A percentile compares a stretch with the other conserved stretches of the same genome.
These are phyloP conservation scores for Phytophthora multivora DNA, from an alignment of 352 stramenopile species.

Conservation along the genomic window DNA sequence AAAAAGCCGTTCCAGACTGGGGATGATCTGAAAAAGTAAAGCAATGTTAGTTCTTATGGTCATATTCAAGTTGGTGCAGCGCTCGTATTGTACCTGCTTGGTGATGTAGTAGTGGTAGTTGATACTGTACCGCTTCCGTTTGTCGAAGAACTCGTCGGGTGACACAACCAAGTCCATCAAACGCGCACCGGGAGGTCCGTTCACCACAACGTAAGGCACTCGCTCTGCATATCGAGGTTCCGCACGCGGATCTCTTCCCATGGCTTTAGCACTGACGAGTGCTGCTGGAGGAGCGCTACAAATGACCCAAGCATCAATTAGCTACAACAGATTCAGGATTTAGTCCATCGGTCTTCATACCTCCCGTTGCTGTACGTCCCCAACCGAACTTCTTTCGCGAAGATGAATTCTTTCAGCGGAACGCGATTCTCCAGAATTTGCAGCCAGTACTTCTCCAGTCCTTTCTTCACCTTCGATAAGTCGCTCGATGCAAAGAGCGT, in stretches of 20 bases:
- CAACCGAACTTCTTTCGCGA: slow-evolving; percentile 86
- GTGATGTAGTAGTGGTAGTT: slow-evolving; percentile 95
- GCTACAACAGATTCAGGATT: background rate
- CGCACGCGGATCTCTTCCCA: slow-evolving; percentile 74
- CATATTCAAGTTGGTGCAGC: background rate
- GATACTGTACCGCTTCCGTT: slow-evolving; percentile 53
- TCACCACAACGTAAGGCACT: slow-evolving; percentile 92
- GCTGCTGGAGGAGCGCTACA: slow-evolving; percentile 72
- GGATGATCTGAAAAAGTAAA: slow-evolving; percentile 65
- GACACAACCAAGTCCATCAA: slow-evolving; percentile 92
- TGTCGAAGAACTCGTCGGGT: slow-evolving; percentile 69
- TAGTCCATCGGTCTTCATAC: slow-evolving; percentile 15
- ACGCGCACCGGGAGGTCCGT: slow-evolving; percentile 80
- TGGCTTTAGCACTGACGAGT: slow-evolving; percentile 80
- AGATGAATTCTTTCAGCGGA: slow-evolving; percentile 81
- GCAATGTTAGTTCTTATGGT: background rate
- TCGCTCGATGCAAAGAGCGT: slow-evolving; percentile 74
- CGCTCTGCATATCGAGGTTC: slow-evolving; percentile 87
- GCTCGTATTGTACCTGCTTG: slow-evolving; percentile 65
- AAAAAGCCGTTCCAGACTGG: slow-evolving; percentile 86
- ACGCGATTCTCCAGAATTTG: slow-evolving; percentile 70
- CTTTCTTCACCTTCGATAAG: slow-evolving; percentile 69
- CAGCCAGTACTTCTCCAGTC: slow-evolving; percentile 66
- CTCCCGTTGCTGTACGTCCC: slow-evolving; percentile 78
- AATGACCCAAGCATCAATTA: slow-evolving; percentile 5